Base-by-base conservation (phyloP, 164 flowering plant species). In the Vitis riparia region DNA sequence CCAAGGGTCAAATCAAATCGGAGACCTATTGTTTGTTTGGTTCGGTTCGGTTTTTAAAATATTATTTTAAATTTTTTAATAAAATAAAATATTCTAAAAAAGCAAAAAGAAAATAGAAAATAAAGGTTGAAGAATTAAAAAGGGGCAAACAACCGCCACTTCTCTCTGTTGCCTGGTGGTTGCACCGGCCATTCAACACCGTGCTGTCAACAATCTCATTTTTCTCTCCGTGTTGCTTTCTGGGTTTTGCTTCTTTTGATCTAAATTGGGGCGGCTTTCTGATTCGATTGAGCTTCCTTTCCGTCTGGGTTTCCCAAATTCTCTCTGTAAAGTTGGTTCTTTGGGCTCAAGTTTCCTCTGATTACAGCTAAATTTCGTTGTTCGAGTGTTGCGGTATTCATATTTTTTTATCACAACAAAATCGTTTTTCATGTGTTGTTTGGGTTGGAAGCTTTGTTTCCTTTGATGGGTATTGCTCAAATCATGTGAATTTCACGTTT, bases 111-210 rank as follows among this genome's bases (percentile, higher is more conserved):
- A 61, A 61, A 61, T 19, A 23, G 48, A 61, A 37, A 37, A 37
- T 37, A 37, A 37, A 37, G 44, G 44, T 14, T 6, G 56, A 13
- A 13, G 14, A 53, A 14, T 53, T 15, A 53, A 13, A 53, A 11
- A 53, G n/a, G 56, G 16, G 16, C 56, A 53, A 3, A 61, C 65
- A 66, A 72, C 70, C 66, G 70, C 75, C 75, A 51, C 59, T 65
- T 65, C 64, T n/a, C 10, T 9, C 27, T 11, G 11, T 0, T n/a
- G 60, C 32, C 11, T n/a, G 55, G 17, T 67, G 2, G n/a, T 55
- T 56, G 67, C 56, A 73, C 73, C 73, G 8, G 69, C 9, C 77
- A 59, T 74, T 69, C 77, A 69, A 69, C 57, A 3, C 67, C 58
- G 32, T 67, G 17, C 76, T 61, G 70, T 62, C 71, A 30, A 67